Evolutionary conservation across 805 yeast genomes (phyloP).

Genomic region (Hanseniaspora taiwanica): DNA sequence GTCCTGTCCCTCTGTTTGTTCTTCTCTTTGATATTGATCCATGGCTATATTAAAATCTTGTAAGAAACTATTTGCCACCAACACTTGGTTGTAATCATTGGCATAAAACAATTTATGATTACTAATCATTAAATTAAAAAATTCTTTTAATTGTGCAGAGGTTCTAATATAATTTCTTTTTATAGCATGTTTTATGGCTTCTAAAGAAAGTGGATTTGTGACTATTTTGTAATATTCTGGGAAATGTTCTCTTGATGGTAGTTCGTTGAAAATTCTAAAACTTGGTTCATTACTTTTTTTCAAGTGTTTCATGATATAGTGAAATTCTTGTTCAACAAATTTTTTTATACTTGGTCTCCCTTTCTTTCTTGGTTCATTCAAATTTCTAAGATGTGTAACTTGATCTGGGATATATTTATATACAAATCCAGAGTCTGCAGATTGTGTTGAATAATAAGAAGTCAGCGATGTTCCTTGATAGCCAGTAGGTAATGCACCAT

Average conservation of each 20-base stretch:
- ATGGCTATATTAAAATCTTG: neutral
- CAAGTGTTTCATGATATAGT: slow-evolving; percentile 68
- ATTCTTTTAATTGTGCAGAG: slow-evolving; percentile 66
- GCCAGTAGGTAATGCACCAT: neutral
- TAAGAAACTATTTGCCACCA: slow-evolving; percentile 9
- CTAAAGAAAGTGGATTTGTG: slow-evolving; percentile 49
- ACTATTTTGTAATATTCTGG: slow-evolving; percentile 36
- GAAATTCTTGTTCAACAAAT: slow-evolving; percentile 86
- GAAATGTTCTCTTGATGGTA: slow-evolving; percentile 44
- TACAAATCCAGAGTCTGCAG: neutral
- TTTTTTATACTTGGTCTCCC: slow-evolving; percentile 89
- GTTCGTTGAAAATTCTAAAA: slow-evolving; percentile 59
- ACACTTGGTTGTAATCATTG: slow-evolving; percentile 38
- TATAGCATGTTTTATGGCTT: slow-evolving; percentile 67
- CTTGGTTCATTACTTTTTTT: slow-evolving; percentile 53
- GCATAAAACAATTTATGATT: slow-evolving; percentile 59
- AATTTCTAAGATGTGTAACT: neutral
- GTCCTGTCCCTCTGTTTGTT: neutral
- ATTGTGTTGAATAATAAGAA: neutral
- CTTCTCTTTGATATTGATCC: neutral
- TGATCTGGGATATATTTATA: neutral
- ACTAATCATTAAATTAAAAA: slow-evolving; percentile 58
- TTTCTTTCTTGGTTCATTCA: slow-evolving; percentile 33
- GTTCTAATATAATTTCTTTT: slow-evolving; percentile 70
- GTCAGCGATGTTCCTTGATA: neutral